Evolutionary conservation across 306 rosid genomes (phyloP), one percentile per base, ranked within the genome.

Genomic region (Prunus davidiana): DNA sequence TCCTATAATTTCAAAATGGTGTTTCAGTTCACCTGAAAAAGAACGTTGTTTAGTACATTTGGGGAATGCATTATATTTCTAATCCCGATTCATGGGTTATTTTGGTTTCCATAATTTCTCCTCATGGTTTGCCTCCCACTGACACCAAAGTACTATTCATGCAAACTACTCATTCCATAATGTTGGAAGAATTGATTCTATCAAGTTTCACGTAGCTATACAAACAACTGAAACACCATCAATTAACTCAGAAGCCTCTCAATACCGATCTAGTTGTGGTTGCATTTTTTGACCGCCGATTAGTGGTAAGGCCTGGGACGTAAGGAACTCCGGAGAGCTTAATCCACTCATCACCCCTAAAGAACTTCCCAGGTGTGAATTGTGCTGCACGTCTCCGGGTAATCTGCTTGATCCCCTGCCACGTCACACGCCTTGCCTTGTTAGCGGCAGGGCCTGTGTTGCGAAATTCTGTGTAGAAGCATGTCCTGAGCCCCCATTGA

Each of bases 371-470:
- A 0, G 90, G 83, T 0, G 83, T 41, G 79, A 78, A 91, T 15
- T 19, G 57, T 0, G 19, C 0, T 0, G 89, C 87, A 6, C 57
- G 79, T 3, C 74, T 12, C 0, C 85, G 9, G 0, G 87, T 77
- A 9, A 94, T 58, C 22, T 13, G 71, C 87, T 89, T 91, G 13
- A 94, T 30, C 1, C 97, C 96, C 0, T 27, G 24, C 98, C 98
- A 94, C 43, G 76, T 85, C 0, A 86, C 98, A 2, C 97, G 89
- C 43, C 75, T 49, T 1, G 80, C 2, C 16, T 11, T 34, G 49
- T 78, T 66, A 0, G 97, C 24, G 0, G 97, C 96, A 0, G 97
- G 96, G 0, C 98, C 98, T 0, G 60, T 73, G 79, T 91, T 89
- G 16, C 79, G 30, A 41, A 6, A 61, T 79, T 94, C 98, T 0